Evolutionary conservation across 192 early-diverging fungal genomes (phyloP), one percentile per base, ranked within the genome.

Genomic region (Haplosporangium gracile): DNA sequence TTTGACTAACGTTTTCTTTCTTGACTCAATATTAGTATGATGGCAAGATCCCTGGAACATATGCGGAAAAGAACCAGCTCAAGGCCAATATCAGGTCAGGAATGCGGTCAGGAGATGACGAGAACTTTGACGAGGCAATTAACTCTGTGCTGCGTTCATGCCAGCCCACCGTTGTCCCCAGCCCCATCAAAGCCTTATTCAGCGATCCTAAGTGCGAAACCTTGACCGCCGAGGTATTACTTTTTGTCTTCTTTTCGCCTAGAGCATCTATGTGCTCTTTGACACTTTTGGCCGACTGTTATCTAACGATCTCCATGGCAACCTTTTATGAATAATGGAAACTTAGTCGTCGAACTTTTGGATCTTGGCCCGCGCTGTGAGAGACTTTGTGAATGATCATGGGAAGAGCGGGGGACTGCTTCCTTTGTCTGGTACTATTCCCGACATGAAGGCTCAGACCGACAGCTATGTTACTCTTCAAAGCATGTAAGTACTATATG

Each of bases 381-480:
- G 92, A 68, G 92, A 96, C 29, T 99, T 98, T 89, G 91, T 97
- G 16, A 89, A 90, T 36, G 92, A 94, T 60, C 93, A 96, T 77
- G 90, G 94, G 2, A 75, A 89, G 32, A 86, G 84, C 32, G 55
- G n/a, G 38, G 96, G 96, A 8, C 84, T 88, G 63, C 90, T 99
- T 40, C 98, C 98, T 1, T 85, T 97, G 20, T 92, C 95, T 2
- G 98, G 98, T 9, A 88, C 89, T 32, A 92, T 99, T 29, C 98
- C 98, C 0, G 98, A 99, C 88, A 99, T 99, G 98, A 99, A 99
- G 85, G 92, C 98, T 9, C 96, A 99, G 81, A 99, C 98, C 2
- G 91, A 92, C 34, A 93, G 94, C 49, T 99, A 95, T 86, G 93
- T 99, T 24, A 87, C 82, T 11, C 88, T 99, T 71, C 97, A 98